A percentile compares a stretch with the other conserved stretches of the same genome.
Evolutionary conservation across 1,139 yeast species (phyloP).

Genomic region (Zygoascus sp.): DNA sequence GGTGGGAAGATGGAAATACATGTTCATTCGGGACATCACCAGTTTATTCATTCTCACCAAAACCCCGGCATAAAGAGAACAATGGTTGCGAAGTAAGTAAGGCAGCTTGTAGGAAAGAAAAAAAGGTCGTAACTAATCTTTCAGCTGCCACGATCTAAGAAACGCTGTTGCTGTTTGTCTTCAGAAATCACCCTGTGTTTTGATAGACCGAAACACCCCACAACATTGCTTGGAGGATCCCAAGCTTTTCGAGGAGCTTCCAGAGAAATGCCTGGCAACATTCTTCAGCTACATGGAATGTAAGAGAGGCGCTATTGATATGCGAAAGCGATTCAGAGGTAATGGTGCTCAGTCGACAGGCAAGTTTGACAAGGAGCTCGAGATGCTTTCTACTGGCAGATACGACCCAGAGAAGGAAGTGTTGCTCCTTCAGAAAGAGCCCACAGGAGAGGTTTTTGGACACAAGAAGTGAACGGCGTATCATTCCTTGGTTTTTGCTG

Average conservation of each 20-base stretch:
- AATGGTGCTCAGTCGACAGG: slow-evolving; percentile 94
- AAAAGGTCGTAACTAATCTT: slow-evolving; percentile 7
- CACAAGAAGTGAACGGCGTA: not conserved
- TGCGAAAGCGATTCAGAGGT: slow-evolving; percentile 89
- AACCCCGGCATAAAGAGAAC: not conserved
- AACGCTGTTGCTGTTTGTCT: slow-evolving; percentile 91
- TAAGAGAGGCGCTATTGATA: slow-evolving; percentile 50
- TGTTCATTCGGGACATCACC: not conserved
- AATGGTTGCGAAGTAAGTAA: slow-evolving; percentile 25
- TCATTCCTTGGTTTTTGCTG: too few species aligned
- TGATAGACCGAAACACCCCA: slow-evolving; percentile 85
- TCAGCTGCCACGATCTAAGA: slow-evolving; percentile 87
- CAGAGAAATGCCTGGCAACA: slow-evolving; percentile 83
- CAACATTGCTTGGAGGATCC: slow-evolving; percentile 83
- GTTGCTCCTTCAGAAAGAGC: slow-evolving; percentile 6
- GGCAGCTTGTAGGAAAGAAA: not conserved
- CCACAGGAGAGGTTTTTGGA: slow-evolving; percentile 11
- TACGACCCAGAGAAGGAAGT: slow-evolving; percentile 76
- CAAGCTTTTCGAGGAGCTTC: slow-evolving; percentile 66
- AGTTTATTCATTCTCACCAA: not conserved
- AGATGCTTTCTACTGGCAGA: slow-evolving; percentile 70
- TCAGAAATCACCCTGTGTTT: slow-evolving; percentile 94
- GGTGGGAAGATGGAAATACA: not conserved
- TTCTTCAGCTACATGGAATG: slow-evolving; percentile 85
- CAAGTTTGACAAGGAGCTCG: slow-evolving; percentile 80